Percentiles rank a stretch among this genome's conserved stretches.
Conservation (phyloP, 495 filamentous ascomycete species). For the Neurospora sp. region DNA sequence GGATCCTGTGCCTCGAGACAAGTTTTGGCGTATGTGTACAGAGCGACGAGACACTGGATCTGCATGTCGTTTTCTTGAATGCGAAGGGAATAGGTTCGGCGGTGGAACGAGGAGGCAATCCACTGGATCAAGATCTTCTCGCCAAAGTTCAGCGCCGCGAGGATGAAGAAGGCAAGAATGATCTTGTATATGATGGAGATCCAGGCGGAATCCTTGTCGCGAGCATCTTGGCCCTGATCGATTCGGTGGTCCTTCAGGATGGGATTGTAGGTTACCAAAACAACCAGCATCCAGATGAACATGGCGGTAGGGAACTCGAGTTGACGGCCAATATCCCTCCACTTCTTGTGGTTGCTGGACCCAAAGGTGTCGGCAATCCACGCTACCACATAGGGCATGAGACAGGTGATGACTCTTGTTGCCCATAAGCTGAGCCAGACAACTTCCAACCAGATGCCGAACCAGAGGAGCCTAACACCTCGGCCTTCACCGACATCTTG, state of each 20-base stretch:
- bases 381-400: constrained; percentile 57
- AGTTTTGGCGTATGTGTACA: constrained; percentile 72
- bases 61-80: constrained; percentile 86
- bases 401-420: constrained; percentile 64
- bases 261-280: constrained; percentile 62
- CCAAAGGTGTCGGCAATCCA: constrained; percentile 66
- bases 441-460: constrained; percentile 88
- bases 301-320: constrained; percentile 78
- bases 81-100: constrained; percentile 80
- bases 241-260: constrained; percentile 69
- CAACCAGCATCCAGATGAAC: constrained; percentile 87
- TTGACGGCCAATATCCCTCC: constrained; percentile 79
- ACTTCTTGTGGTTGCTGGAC: constrained; percentile 80
- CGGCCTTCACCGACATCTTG: constrained; percentile 52
- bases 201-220: constrained; percentile 51
- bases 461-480: constrained; percentile 76
- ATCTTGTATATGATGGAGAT: constrained; percentile 76
- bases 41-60: constrained; percentile 34
- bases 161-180: constrained; percentile 72
- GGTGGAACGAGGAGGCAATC: constrained; percentile 88
- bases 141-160: constrained; percentile 67
- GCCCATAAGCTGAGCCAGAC: constrained; percentile 91
- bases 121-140: constrained; percentile 95
- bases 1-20: constrained; percentile 65
- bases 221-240: constrained; percentile 30